These are phyloP conservation scores for Globisporangium orthogonon DNA, from an alignment of 352 stramenopile species.

Conservation along the genomic window DNA sequence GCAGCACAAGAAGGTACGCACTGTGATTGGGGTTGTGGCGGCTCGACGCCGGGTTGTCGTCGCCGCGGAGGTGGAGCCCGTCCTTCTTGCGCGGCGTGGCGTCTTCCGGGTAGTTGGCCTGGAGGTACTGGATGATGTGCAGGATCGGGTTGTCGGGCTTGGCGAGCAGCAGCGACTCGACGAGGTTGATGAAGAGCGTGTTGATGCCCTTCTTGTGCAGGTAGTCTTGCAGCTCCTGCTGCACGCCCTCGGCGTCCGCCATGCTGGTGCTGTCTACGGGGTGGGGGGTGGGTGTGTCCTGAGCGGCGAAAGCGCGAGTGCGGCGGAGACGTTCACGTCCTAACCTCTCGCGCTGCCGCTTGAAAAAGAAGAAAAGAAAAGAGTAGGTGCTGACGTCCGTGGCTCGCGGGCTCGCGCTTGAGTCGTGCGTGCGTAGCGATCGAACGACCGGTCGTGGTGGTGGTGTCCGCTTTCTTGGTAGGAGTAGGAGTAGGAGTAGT, in stretches of 20 bases:
- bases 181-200: constrained; percentile 90
- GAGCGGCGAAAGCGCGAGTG: neutral
- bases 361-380: neutral
- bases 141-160: constrained; percentile 87
- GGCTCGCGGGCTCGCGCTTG: neutral
- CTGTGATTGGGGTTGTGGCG: constrained; percentile 16
- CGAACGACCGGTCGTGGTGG: neutral
- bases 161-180: constrained; percentile 85
- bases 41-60: constrained; percentile 40
- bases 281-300: too few species aligned
- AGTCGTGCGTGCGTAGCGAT: neutral
- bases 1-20: neutral
- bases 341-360: too few species aligned
- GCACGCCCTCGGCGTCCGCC: constrained; percentile 81
- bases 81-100: constrained; percentile 38
- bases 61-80: constrained; percentile 19
- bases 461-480: neutral
- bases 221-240: constrained; percentile 90
- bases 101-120: constrained; percentile 85
- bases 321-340: too few species aligned
- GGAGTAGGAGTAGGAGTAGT: too few species aligned
- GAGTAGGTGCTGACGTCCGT: neutral
- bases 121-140: constrained; percentile 89
- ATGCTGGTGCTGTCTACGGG: constrained; percentile 19
- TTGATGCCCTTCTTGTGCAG: constrained; percentile 90